Evolutionary conservation across 202 grass and related monocot species (phyloP).

Genomic region (Musa balbisiana): DNA sequence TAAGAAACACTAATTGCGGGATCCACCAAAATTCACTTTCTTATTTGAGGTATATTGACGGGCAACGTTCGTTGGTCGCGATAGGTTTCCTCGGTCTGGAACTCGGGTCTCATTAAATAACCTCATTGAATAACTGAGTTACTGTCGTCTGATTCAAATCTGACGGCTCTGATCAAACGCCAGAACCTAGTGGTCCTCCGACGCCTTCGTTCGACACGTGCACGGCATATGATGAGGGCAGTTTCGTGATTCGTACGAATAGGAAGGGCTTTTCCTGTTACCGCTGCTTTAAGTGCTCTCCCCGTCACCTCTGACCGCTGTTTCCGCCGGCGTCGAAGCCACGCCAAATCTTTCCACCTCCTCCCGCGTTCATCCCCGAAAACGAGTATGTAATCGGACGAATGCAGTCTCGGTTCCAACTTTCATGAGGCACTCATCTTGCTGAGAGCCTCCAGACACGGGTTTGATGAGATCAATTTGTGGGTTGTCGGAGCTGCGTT

Average conservation of each 20-base stretch:
- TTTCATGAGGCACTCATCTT: neutral
- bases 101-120: no score
- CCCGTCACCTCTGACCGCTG: neutral
- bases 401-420: neutral
- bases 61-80: no score
- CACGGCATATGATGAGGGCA: neutral
- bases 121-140: no score
- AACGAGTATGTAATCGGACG: neutral
- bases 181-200: neutral
- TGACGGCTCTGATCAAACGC: neutral
- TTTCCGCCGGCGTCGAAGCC: neutral
- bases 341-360: neutral
- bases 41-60: no score
- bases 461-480: neutral
- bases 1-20: no score
- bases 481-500: neutral
- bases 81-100: no score
- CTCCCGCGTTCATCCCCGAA: neutral
- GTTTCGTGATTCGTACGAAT: no score
- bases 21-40: no score
- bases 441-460: neutral
- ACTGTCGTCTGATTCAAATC: no score
- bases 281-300: neutral
- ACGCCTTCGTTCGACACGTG: neutral
- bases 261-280: neutral